Conservation (phyloP, 176 grass and related monocot species). For the Puccinellia tenuiflora region DNA sequence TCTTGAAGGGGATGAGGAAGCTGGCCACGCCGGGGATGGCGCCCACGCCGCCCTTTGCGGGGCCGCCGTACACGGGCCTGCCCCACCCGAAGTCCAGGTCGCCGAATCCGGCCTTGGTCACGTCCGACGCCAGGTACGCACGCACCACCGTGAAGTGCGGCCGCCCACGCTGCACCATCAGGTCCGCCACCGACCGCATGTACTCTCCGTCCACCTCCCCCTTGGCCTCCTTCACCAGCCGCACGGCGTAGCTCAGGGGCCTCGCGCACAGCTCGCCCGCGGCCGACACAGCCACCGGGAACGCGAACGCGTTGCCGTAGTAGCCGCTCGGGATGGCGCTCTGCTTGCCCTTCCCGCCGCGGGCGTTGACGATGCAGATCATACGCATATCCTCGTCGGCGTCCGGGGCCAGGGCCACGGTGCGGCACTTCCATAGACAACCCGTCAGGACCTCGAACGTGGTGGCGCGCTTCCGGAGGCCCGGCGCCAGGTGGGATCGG, state of each 20-base stretch:
- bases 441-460: slow-evolving; percentile 84
- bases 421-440: slow-evolving; percentile 72
- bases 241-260: slow-evolving; percentile 52
- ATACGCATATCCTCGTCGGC: slow-evolving; percentile 78
- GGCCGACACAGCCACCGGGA: slow-evolving; percentile 48
- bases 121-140: slow-evolving; percentile 58
- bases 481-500: slow-evolving; percentile 32
- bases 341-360: slow-evolving; percentile 27
- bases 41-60: slow-evolving; percentile 55
- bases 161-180: slow-evolving; percentile 54
- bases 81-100: slow-evolving; percentile 94
- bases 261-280: slow-evolving; percentile 41
- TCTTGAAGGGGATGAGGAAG: slow-evolving; percentile 64
- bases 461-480: slow-evolving; percentile 34
- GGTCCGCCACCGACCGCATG: slow-evolving; percentile 55
- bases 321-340: slow-evolving; percentile 47
- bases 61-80: slow-evolving; percentile 56
- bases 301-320: slow-evolving; percentile 82
- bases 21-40: slow-evolving; percentile 66
- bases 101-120: slow-evolving; percentile 53
- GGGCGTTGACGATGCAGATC: slow-evolving; percentile 60
- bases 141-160: slow-evolving; percentile 75
- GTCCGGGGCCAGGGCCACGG: slow-evolving; percentile 46
- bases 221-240: slow-evolving; percentile 65
- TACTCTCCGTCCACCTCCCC: slow-evolving; percentile 56